These are phyloP conservation scores for Scedosporium apiospermum DNA, from an alignment of 2,329 filamentous ascomycete species.

Conservation along the genomic window DNA sequence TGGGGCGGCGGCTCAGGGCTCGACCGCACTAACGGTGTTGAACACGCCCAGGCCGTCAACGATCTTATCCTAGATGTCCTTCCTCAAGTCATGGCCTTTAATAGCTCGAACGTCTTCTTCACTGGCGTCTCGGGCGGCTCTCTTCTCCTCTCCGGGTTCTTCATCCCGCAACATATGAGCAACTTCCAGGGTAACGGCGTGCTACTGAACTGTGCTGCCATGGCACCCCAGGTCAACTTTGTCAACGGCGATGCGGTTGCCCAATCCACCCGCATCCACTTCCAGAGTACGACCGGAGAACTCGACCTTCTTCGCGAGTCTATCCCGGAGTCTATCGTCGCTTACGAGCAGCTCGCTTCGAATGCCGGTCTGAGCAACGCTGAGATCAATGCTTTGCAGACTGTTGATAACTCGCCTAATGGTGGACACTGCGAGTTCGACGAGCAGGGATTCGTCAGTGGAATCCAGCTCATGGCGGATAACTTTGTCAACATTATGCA, in stretches of 20 bases:
- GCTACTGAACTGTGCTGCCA: conserved; percentile 44
- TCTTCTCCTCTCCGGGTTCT: conserved; percentile 45
- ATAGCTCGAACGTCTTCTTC: conserved; percentile 43
- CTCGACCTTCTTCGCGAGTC: conserved; percentile 35
- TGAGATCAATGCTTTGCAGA: conserved; percentile 42
- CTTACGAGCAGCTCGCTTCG: conserved; percentile 39
- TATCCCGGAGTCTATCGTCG: conserved; percentile 39
- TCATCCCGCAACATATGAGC: conserved; percentile 45
- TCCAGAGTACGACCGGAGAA: conserved; percentile 44
- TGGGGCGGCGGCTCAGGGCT: conserved; percentile 47
- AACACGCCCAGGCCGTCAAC: conserved; percentile 45
- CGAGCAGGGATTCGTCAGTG: conserved; percentile 40
- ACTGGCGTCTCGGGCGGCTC: conserved; percentile 47
- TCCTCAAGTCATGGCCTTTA: conserved; percentile 43
- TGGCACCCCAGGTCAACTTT: conserved; percentile 43
- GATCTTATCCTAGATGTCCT: conserved; percentile 45
- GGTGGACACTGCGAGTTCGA: conserved; percentile 53
- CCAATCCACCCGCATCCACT: conserved; percentile 41
- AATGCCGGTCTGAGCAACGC: conserved; percentile 30
- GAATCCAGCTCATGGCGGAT: conserved; percentile 46
- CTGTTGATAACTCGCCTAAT: conserved; percentile 44
- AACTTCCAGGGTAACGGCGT: conserved; percentile 41
- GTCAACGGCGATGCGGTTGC: conserved; percentile 29
- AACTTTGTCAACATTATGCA: conserved; percentile 41
- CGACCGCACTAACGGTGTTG: conserved; percentile 43